Conservation (phyloP, 1,139 yeast genomes). For the Pichia sp. region DNA sequence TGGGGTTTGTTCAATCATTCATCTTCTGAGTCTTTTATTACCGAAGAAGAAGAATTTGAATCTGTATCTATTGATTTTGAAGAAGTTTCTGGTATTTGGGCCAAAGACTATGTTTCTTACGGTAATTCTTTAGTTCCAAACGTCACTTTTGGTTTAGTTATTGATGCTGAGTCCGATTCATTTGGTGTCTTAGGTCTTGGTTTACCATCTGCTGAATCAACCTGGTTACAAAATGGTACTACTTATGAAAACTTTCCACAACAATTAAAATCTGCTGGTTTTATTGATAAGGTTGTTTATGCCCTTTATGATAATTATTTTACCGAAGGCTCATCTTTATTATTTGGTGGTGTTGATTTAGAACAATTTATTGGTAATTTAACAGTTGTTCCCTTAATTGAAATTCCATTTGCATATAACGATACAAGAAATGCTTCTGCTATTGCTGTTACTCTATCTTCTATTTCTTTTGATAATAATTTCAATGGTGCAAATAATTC, state of each 20-base stretch:
- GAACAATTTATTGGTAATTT: conserved; percentile 45
- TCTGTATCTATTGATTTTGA: conserved; percentile 57
- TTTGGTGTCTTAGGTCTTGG: conserved; percentile 59
- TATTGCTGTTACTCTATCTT: conserved; percentile 34
- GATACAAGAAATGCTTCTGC: conserved; percentile 35
- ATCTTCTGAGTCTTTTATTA: conserved; percentile 39
- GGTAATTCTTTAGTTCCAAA: conserved; percentile 36
- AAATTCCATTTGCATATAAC: conserved; percentile 18
- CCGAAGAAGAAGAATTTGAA: conserved; percentile 39
- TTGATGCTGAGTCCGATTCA: conserved; percentile 41
- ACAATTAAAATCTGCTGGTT: conserved; percentile 45
- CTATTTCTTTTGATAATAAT: conserved; percentile 10
- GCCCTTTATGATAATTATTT: conserved; percentile 32
- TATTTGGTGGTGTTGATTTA: conserved; percentile 53
- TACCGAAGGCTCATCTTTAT: conserved; percentile 39
- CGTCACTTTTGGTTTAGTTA: conserved; percentile 52
- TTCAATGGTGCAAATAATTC: conserved; percentile 20
- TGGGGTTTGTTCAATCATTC: conserved; percentile 45
- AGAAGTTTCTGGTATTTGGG: conserved; percentile 57
- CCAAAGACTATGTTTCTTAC: conserved; percentile 43
- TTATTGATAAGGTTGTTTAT: conserved; percentile 44
- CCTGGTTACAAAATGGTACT: conserved; percentile 24
- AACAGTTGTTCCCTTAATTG: conserved; percentile 37
- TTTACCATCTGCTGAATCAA: conserved; percentile 41
- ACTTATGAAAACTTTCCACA: conserved; percentile 50